phyloP scores from a whole-genome alignment of 371 early-diverging fungal species.

The Mucor indicus region DNA sequence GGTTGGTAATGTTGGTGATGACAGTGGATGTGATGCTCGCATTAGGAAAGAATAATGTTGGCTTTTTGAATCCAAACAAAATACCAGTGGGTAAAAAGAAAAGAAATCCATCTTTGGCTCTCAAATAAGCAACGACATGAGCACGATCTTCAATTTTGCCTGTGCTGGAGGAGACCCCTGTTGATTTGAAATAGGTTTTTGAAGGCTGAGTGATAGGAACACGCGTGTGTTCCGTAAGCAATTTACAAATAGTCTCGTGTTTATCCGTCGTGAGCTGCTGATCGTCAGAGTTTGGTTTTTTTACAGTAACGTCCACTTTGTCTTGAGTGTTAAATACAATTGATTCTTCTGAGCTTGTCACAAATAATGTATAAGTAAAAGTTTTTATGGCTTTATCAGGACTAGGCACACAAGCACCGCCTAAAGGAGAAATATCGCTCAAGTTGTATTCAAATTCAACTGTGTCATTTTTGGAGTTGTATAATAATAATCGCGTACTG shows the following conservation, averaged over 20 bases:
- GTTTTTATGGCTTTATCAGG: constrained; percentile 44
- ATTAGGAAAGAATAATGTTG: constrained; percentile 47
- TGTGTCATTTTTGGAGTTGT: constrained; percentile 19
- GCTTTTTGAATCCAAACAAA: constrained; percentile 66
- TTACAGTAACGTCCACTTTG: constrained; percentile 20
- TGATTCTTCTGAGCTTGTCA: constrained; percentile 28
- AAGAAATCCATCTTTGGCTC: constrained; percentile 46
- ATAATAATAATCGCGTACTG: constrained; percentile 18
- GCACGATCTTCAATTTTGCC: constrained; percentile 26
- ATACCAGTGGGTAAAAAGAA: constrained; percentile 55
- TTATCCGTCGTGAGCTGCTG: too few species aligned
- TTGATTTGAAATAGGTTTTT: constrained; percentile 13
- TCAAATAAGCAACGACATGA: constrained; percentile 38
- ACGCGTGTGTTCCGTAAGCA: constrained; percentile 15
- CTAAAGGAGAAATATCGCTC: constrained; percentile 19
- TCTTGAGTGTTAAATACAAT: constrained; percentile 41
- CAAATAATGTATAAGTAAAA: constrained; percentile 36
- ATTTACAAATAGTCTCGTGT: constrained; percentile 8
- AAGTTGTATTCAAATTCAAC: constrained; percentile 20
- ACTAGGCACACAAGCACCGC: constrained; percentile 42
- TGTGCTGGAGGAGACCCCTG: constrained; percentile 25
- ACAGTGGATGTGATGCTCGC: constrained; percentile 29
- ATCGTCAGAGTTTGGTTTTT: constrained; percentile 2
- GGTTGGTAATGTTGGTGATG: constrained; percentile 44
- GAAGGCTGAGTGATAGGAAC: constrained; percentile 24